A percentile compares a stretch with the other conserved stretches of the same genome.
Evolutionary conservation across 1,139 yeast species (phyloP).

Genomic region (Hemisphaericaspora xylofermentans): DNA sequence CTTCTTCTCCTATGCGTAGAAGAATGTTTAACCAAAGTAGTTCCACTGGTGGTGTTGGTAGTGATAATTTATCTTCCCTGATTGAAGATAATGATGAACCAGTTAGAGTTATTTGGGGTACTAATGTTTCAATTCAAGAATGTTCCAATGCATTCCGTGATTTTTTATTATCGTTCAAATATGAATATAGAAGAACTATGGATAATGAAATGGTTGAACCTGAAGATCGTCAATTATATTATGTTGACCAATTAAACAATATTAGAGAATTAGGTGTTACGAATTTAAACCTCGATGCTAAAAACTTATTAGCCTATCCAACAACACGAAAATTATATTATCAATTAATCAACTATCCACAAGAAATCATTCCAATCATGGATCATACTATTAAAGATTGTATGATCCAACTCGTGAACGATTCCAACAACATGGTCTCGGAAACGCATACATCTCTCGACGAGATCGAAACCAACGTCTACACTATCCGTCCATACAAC

Average conservation of each 20-base stretch:
- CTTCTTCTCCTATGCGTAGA: slow-evolving; percentile 44
- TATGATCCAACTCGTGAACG: slow-evolving; percentile 74
- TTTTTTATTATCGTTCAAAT: slow-evolving; percentile 80
- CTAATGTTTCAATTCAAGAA: slow-evolving; percentile 90
- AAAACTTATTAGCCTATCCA: slow-evolving; percentile 73
- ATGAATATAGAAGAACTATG: slow-evolving; percentile 64
- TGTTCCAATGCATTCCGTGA: slow-evolving; percentile 77
- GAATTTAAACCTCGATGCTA: slow-evolving; percentile 81
- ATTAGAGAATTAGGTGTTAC: slow-evolving; percentile 80
- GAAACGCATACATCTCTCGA: slow-evolving; percentile 42
- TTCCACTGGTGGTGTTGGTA: slow-evolving; percentile 8
- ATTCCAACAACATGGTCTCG: slow-evolving; percentile 34
- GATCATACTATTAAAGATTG: slow-evolving; percentile 94
- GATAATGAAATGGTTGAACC: slow-evolving; percentile 40
- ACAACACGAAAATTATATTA: slow-evolving; percentile 76
- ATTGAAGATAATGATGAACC: slow-evolving; percentile 51
- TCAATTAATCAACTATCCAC: slow-evolving; percentile 89
- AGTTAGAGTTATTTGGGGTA: slow-evolving; percentile 95
- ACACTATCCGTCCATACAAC: slow-evolving; percentile 86
- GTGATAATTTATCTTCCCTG: slow-evolving; percentile 23
- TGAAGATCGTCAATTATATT: slow-evolving; percentile 72
- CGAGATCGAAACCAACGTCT: slow-evolving; percentile 76
- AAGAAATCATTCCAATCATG: slow-evolving; percentile 96
- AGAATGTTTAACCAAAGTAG: slow-evolving; percentile 28
- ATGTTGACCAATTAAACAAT: slow-evolving; percentile 67